Evolutionary conservation across 78 protist species (phyloP), one percentile per base, ranked within the genome.

Genomic region (Dictyostelium intermedium): DNA sequence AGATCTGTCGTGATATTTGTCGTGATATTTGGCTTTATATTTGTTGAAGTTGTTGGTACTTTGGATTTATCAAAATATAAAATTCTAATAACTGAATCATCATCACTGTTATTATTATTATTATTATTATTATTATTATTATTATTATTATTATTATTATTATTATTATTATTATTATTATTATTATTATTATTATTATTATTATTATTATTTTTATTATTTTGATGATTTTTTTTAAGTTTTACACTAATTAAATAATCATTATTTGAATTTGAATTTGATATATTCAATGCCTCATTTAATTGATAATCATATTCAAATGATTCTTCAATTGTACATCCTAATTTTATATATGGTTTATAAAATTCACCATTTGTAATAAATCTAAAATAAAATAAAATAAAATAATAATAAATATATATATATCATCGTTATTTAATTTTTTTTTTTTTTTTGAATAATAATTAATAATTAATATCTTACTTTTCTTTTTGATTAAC

Each of bases 401-500:
- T 3, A 83, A 30, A 39, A 16, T 32, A 43, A 7, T 6, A 32
- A 30, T 63, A 13, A 37, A 35, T 9, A 61, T 16, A 61, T 25
- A 25, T 50, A 16, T 50, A 16, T 50, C 16, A 16, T 50, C 5
- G 14, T 53, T 53, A 18, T 53, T 53, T 53, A 18, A 18, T 53
- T 53, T 53, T 53, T 53, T 53, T 53, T 53, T 16, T 53, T 53
- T 50, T 50, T 50, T 14, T 14, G 0, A 11, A 13, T 14, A 50
- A 14, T 9, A 9, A 10, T 1, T 14, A 32, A 5, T 32, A n/a
- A n/a, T n/a, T n/a, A n/a, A n/a, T n/a, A n/a, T n/a, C n/a, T n/a
- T 32, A 72, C 45, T 72, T 20, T 72, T 72, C 79, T 10, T 66
- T 37, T 20, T 60, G 30, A 43, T 87, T 78, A 61, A 78, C 92